Conservation (phyloP, 2,329 filamentous ascomycete species). For the Pestalotiopsis sp. region DNA sequence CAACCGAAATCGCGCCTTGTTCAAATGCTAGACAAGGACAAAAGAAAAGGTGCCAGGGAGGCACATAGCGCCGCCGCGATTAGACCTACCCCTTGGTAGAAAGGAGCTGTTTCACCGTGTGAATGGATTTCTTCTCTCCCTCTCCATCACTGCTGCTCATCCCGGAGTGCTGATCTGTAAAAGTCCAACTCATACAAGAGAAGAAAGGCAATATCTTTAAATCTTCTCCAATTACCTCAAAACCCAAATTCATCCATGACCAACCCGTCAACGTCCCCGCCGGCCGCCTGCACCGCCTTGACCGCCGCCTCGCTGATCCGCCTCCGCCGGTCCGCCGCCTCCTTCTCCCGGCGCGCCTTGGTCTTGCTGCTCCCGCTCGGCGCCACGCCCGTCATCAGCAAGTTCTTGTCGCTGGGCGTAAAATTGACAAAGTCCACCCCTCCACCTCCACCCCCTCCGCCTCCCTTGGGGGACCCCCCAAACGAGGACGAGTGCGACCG, state of each 20-base stretch:
- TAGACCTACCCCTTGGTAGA: too few species aligned
- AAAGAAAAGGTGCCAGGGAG: too few species aligned
- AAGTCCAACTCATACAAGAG: too few species aligned
- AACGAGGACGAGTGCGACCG: not conserved
- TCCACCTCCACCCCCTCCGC: conserved; percentile 26
- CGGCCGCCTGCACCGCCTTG: conserved; percentile 68
- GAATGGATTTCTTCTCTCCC: too few species aligned
- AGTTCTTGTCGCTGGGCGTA: conserved; percentile 74
- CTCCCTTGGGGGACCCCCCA: conserved; percentile 17
- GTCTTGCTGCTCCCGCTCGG: conserved; percentile 92
- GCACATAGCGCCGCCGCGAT: too few species aligned
- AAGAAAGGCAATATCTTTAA: not conserved
- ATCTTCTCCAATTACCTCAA: not conserved
- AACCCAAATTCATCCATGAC: conserved; percentile 48
- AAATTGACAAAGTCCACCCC: conserved; percentile 79
- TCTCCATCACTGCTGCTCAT: too few species aligned
- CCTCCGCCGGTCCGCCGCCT: conserved; percentile 75
- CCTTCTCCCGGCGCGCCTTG: conserved; percentile 87
- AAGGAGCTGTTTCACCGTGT: too few species aligned
- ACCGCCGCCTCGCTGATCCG: conserved; percentile 68
- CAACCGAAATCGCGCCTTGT: too few species aligned
- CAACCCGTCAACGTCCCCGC: conserved; percentile 62
- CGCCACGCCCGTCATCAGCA: conserved; percentile 86
- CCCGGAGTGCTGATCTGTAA: too few species aligned
- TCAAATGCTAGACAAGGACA: too few species aligned